Base-by-base conservation (phyloP, 2,329 filamentous ascomycete genomes). In the Arthrobotrys musiformis region DNA sequence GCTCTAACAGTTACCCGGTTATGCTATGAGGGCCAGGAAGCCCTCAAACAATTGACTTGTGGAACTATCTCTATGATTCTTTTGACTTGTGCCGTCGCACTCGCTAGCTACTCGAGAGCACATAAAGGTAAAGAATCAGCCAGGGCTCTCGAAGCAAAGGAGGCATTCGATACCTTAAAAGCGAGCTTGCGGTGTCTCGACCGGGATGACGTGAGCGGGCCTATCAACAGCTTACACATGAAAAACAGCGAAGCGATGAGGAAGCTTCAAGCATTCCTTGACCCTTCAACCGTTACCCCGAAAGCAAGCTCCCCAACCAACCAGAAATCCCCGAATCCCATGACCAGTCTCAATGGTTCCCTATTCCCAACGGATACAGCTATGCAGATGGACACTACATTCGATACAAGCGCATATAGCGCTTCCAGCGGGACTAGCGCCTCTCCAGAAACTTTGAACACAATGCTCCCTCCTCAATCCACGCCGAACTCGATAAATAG, bases 41-140 rank as follows among this genome's bases (percentile, higher is more conserved):
- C 61, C 4, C 42, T 78, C 9, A 44, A 26, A 19, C 66, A 72
- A 19, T 46, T 78, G 2, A 70, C 74, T 28, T 78, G 74, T 22
- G 74, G 74, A 9, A 78, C 74, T 5, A 70, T 78, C n/a, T 70
- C 74, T 7, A 78, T 78, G 66, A 78, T 78, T 62, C 66, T 78
- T 11, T 44, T 78, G 37, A 78, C 74, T 9, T 70, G 74, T 33
- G 74, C 74, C 15, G 74, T 78, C 7, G 74, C 68, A 9, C 61
- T 78, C 6, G 74, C 74, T 11, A 78, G 74, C 26, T 78, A 78
- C 46, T 72, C 68, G 15, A 69, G 61, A 30, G 74, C 74, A 35
- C 74, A 78, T 22, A 72, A 72, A 33, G 74, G 74, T 26, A 72
- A 78, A 40, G 74, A 78, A 72, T 70, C 66, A 2, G 61, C 67